Conservation (phyloP, 2,329 filamentous ascomycete species). For the Fusarium nurragi region DNA sequence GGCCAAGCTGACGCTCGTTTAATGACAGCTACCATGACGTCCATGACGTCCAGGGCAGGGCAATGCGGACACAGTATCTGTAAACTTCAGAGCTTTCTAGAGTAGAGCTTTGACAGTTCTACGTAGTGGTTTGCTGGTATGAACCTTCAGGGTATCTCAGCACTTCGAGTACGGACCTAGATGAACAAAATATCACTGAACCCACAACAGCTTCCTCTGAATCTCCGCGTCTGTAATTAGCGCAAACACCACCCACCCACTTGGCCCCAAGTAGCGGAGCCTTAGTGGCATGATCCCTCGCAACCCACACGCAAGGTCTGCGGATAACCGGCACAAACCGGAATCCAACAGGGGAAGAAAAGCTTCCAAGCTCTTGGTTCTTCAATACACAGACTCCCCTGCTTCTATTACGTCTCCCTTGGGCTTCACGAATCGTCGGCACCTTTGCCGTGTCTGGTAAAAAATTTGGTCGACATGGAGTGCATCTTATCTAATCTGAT, state of each 20-base stretch:
- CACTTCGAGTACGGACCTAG: not conserved
- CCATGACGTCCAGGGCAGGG: not conserved
- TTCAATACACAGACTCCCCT: conserved; percentile 26
- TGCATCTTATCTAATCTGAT: conserved; percentile 32
- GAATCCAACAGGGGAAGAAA: not conserved
- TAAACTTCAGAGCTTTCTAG: too few species aligned
- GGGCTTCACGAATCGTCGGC: conserved; percentile 19
- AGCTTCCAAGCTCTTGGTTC: conserved; percentile 16
- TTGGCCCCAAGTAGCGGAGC: not conserved
- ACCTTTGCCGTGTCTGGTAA: not conserved
- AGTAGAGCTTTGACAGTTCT: too few species aligned
- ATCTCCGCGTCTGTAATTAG: conserved; percentile 16
- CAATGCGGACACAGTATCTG: not conserved
- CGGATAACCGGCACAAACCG: conserved; percentile 31
- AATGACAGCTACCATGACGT: not conserved
- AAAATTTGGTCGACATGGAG: not conserved
- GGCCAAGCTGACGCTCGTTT: too few species aligned
- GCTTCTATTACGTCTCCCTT: not conserved
- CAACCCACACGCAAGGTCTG: conserved; percentile 1
- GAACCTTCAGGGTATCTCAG: not conserved
- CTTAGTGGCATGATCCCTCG: conserved; percentile 8
- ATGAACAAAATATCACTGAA: not conserved
- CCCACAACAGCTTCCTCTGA: conserved; percentile 6
- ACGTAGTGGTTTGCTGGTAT: not conserved
- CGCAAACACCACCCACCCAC: not conserved